phyloP scores from a whole-genome alignment of 345 rosid genomes.

The Capsella bursapastoris region DNA sequence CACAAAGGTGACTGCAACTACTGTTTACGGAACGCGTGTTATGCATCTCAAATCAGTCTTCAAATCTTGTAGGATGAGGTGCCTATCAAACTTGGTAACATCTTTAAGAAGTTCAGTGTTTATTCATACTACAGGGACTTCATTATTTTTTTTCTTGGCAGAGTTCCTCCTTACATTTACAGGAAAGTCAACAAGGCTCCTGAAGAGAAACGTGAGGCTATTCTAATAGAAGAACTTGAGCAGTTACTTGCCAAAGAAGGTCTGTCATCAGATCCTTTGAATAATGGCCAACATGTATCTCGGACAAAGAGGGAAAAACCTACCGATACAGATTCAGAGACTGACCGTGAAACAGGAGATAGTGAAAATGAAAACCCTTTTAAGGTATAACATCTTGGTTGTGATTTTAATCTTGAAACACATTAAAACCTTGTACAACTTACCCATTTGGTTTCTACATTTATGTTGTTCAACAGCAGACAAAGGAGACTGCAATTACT shows the following conservation, averaged over 20 bases:
- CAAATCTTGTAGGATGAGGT: slow-evolving; percentile 92
- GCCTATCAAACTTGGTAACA: slow-evolving; percentile 30
- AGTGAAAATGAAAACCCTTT: slow-evolving; percentile 44
- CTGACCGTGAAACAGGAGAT: slow-evolving; percentile 54
- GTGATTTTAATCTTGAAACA: slow-evolving; percentile 12
- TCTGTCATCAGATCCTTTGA: slow-evolving; percentile 66
- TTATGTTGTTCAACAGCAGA: slow-evolving; percentile 52
- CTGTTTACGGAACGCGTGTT: slow-evolving; percentile 76
- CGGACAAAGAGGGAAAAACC: slow-evolving; percentile 58
- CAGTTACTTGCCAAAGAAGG: slow-evolving; percentile 90
- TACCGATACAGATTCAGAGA: slow-evolving; percentile 45
- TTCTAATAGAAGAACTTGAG: slow-evolving; percentile 78
- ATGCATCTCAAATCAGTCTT: slow-evolving; percentile 84
- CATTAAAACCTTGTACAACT: not conserved
- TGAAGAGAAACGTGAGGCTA: slow-evolving; percentile 81
- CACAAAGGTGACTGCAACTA: slow-evolving; percentile 68
- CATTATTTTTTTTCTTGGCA: slow-evolving; percentile 38
- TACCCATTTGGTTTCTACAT: slow-evolving; percentile 33
- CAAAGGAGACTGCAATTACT: slow-evolving; percentile 66
- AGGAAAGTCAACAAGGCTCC: slow-evolving; percentile 84
- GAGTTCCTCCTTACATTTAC: slow-evolving; percentile 81
- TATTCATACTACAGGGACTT: slow-evolving; percentile 14
- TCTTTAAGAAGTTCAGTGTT: slow-evolving; percentile 23
- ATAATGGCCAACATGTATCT: slow-evolving; percentile 51
- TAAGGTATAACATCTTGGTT: slow-evolving; percentile 51